Base-by-base conservation (phyloP, 164 flowering plant species). In the Protea cynaroides region DNA sequence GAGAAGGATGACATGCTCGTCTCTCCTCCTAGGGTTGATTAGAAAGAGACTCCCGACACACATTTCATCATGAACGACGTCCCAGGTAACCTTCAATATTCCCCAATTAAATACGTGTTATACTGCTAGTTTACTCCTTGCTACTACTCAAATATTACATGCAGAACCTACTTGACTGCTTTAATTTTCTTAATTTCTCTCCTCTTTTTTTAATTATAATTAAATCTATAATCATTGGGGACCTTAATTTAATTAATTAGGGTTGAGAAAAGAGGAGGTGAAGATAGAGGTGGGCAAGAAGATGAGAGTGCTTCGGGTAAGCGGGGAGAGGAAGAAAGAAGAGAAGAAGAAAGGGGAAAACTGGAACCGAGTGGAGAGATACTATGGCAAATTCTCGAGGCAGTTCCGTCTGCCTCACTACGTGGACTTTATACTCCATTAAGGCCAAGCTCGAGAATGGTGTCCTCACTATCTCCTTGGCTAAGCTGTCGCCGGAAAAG, bases 11-110 rank as follows among this genome's bases (percentile, higher is more conserved):
- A 70, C 14, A 25, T n/a, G 68, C 69, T 66, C 1, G 38, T 73
- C 13, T 57, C 81, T 15, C 78, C 72, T 0, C 77, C 78, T 8
- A 67, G 74, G 25, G 81, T 80, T 3, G 82, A 82, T 67, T 82
- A 83, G 85, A 82, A 80, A 38, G 85, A 82, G 46, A 80, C 80
- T 0, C 72, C 79, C 1, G 77, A 82, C 9, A 72, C 80, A 1
- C 85, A 82, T 19, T 58, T 63, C 1, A 72, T 82, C 58, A 74
- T 67, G 72, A 23, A 80, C 22, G 85, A 80, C 19, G 75, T 82
- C 38, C 85, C 85, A 0, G 84, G 82, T 64, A 36, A 37, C 9
- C 4, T 37, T 37, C 40, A 37, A 4, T 4, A n/a, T n/a, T n/a
- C n/a, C n/a, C n/a, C n/a, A n/a, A n/a, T n/a, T n/a, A n/a, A n/a